These are phyloP conservation scores for Chalciporus piperatus DNA, from an alignment of 768 basidiomycete genomes.

Conservation along the genomic window DNA sequence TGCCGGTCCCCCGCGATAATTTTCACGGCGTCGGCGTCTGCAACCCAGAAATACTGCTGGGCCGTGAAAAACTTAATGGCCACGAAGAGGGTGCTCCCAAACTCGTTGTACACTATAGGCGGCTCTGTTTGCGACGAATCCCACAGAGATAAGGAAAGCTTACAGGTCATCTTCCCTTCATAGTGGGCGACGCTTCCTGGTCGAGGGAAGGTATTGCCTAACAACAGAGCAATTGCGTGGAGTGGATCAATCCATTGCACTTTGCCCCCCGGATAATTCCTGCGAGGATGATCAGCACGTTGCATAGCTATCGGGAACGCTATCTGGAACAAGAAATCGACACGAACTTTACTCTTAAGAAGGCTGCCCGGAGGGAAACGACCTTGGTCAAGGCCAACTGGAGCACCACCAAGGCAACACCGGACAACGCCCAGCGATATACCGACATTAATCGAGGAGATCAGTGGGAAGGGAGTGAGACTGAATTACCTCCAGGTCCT, in stretches of 20 bases:
- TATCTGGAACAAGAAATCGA: not conserved
- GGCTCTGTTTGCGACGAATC: not conserved
- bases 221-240: slow-evolving; percentile 19
- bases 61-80: slow-evolving; percentile 33
- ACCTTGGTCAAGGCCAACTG: slow-evolving; percentile 7
- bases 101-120: slow-evolving; percentile 35
- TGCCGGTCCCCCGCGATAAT: slow-evolving; percentile 30
- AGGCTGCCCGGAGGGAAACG: slow-evolving; percentile 6
- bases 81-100: slow-evolving; percentile 38
- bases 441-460: not conserved
- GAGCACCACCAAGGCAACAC: slow-evolving; percentile 5
- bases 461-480: slow-evolving; percentile 1
- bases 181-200: slow-evolving; percentile 34
- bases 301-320: not conserved
- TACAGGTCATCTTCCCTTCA: slow-evolving; percentile 36
- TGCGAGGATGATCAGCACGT: not conserved
- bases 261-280: slow-evolving; percentile 19
- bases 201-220: slow-evolving; percentile 35
- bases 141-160: slow-evolving; percentile 4
- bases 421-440: slow-evolving; percentile 6
- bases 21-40: slow-evolving; percentile 43
- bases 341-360: slow-evolving; percentile 19
- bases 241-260: slow-evolving; percentile 35
- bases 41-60: slow-evolving; percentile 38
- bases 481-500: no score